phyloP scores from a whole-genome alignment of 2,329 filamentous ascomycete genomes.

The Fusarium caatingaense region DNA sequence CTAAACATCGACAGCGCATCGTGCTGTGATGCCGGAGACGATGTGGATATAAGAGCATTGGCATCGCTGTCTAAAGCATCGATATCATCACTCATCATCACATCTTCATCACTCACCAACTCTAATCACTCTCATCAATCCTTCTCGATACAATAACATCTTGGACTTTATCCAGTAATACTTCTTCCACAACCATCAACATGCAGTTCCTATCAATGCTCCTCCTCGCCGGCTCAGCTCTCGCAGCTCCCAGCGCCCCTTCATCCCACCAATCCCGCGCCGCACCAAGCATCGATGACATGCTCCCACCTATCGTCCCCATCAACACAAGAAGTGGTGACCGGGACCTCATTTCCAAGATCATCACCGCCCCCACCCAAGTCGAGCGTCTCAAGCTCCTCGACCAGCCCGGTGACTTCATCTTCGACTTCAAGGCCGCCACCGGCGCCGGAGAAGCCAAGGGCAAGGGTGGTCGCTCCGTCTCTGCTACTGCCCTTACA shows the following conservation, averaged over 20 bases:
- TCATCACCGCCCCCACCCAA: constrained; percentile 48
- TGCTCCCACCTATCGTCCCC: constrained; percentile 21
- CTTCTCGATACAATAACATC: too few species aligned
- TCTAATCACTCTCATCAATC: not conserved
- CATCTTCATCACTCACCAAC: not conserved
- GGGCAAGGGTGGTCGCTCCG: constrained; percentile 7
- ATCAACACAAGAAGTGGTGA: constrained; percentile 35
- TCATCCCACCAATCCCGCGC: constrained; percentile 1
- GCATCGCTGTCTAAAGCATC: rapidly evolving
- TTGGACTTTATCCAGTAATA: not conserved
- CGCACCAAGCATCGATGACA: constrained; percentile 12
- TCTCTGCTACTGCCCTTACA: constrained; percentile 14
- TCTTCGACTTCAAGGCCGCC: constrained; percentile 17
- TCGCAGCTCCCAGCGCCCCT: constrained; percentile 9
- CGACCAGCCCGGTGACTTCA: constrained; percentile 6
- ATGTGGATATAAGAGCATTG: not conserved
- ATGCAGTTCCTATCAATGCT: constrained; percentile 7
- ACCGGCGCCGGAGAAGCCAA: not conserved
- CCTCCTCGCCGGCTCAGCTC: constrained; percentile 7
- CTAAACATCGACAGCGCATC: not conserved
- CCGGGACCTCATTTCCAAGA: constrained; percentile 45
- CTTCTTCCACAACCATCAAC: not conserved
- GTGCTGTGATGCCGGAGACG: not conserved
- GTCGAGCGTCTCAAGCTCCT: constrained; percentile 49
- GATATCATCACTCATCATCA: not conserved